Evolutionary conservation across 495 filamentous ascomycete species (phyloP), one percentile per base, ranked within the genome.

Genomic region (Podospora australis): DNA sequence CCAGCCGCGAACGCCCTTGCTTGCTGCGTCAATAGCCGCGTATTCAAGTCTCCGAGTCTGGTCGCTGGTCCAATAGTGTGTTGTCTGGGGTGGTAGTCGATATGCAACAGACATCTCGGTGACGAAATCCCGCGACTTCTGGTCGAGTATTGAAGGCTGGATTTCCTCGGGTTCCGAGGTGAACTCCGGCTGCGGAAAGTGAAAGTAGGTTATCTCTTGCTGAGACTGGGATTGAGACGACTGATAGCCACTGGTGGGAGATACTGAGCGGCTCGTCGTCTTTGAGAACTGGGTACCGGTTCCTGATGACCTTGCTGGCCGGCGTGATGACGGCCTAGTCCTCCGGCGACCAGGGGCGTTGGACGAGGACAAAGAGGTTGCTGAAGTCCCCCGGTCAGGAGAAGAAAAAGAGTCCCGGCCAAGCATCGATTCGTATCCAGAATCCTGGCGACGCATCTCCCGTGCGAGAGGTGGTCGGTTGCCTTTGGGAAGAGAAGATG

Each of bases 21-120:
- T 69, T 2, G 77, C 77, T 1, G 75, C 73, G 46, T 79, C 77
- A 39, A 79, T 79, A 17, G 77, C 77, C 1, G 77, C 77, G 57
- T 79, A 79, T 54, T 79, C 77, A 5, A 77, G 59, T 13, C 74
- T 56, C 8, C 77, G 68, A 4, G 75, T 78, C 32, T 67, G 64
- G 51, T 78, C 74, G 45, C 71, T 77, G 3, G 72, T 78, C 75
- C 75, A 79, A 54, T 79, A 79, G 42, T 76, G 72, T 2, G 70
- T 71, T n/a, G 75, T 79, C 39, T 74, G 68, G 16, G 77, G 77
- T 3, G 74, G 76, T 0, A 65, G 58, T 20, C 61, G 61, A 25
- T 65, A 58, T 2, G 56, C 32, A 0, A 49, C 46, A 20, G 25
- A 49, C 0, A 56, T 49, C 13, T 29, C 49, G 16, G 47, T 11